Evolutionary conservation across 257 asterid genomes (phyloP).

Genomic region (Forsythia suspensa): DNA sequence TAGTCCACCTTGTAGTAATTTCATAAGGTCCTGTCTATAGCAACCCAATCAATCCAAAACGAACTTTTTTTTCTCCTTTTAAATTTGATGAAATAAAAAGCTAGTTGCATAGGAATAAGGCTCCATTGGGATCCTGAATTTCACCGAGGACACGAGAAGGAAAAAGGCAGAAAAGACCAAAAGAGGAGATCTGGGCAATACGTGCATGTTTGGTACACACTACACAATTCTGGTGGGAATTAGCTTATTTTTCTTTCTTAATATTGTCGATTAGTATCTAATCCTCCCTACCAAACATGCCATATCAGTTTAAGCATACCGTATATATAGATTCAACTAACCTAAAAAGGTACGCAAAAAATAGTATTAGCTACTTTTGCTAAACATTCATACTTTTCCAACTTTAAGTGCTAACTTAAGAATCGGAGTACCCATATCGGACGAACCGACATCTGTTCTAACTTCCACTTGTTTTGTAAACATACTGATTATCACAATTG

Average conservation of each 20-base stretch:
- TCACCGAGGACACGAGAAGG: too few species aligned
- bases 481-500: background rate
- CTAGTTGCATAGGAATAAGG: too few species aligned
- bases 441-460: background rate
- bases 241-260: too few species aligned
- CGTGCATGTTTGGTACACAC: too few species aligned
- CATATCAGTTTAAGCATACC: background rate
- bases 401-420: background rate
- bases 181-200: too few species aligned
- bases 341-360: background rate
- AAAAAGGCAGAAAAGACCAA: too few species aligned
- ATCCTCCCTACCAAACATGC: background rate
- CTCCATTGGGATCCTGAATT: too few species aligned
- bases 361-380: background rate
- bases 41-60: conserved; percentile 30
- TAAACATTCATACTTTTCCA: background rate
- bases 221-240: too few species aligned
- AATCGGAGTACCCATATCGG: too few species aligned
- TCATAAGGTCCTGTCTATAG: conserved; percentile 89
- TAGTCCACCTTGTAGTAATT: conserved; percentile 94
- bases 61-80: too few species aligned
- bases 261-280: background rate
- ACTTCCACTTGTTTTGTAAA: background rate
- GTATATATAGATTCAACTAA: background rate
- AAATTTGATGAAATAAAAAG: too few species aligned